Percentiles rank a stretch among this genome's conserved stretches.
Evolutionary conservation across 208 protist species (phyloP).

Genomic region (Leishmania arabica): DNA sequence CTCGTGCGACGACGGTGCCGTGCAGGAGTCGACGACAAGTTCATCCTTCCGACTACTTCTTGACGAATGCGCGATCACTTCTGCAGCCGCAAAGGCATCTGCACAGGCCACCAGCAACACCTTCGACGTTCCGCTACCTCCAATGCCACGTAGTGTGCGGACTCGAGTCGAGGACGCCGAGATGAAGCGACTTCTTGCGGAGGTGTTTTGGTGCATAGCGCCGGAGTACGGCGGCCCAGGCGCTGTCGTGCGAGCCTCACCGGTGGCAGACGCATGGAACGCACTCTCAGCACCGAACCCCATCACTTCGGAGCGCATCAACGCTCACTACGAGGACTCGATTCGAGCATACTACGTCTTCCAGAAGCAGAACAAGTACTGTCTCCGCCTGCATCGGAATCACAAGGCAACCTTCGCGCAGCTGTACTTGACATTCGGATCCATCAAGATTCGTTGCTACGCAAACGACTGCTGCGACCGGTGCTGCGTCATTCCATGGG

Average conservation of each 20-base stretch:
- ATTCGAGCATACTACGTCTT: constrained; percentile 81
- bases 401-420: constrained; percentile 81
- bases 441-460: constrained; percentile 90
- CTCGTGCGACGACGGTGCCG: neutral
- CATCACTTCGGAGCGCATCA: constrained; percentile 55
- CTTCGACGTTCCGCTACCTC: constrained; percentile 51
- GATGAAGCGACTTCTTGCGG: constrained; percentile 55
- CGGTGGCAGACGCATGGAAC: neutral
- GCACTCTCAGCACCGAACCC: neutral
- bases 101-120: neutral
- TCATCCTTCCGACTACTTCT: constrained; percentile 1
- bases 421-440: constrained; percentile 90
- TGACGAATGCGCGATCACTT: neutral
- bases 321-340: constrained; percentile 75
- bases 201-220: constrained; percentile 75
- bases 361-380: constrained; percentile 84
- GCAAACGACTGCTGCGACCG: constrained; percentile 82
- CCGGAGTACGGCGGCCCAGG: constrained; percentile 37
- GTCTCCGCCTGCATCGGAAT: constrained; percentile 49
- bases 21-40: neutral
- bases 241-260: neutral
- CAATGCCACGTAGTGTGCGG: constrained; percentile 50
- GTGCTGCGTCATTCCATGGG: constrained; percentile 75
- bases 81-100: neutral
- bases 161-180: constrained; percentile 40